Evolutionary conservation across 148 eudicot genomes (phyloP), one percentile per base, ranked within the genome.

Genomic region (Talinum fruticosum): DNA sequence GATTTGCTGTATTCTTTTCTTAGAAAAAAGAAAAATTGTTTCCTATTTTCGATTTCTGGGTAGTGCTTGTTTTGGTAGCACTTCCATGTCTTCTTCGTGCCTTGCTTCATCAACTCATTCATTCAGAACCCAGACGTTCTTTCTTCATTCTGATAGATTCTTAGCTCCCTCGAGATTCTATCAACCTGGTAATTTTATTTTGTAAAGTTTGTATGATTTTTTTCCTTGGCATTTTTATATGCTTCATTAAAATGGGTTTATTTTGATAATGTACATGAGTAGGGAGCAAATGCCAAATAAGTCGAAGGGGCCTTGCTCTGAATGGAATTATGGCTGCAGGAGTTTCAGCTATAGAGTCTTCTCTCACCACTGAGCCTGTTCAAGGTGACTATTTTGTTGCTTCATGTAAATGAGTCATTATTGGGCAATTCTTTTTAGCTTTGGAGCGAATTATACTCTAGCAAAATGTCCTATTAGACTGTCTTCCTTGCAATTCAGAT

Each of bases 241-340:
- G 49, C 18, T 28, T 30, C 12, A 16, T 41, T 33, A 2, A 32
- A 57, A 5, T 28, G 61, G 68, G n/a, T 66, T 80, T 19, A 30
- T 38, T 29, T 41, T 75, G 1, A 19, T 67, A 28, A 8, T 59
- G 28, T 28, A 2, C 10, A 0, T 62, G 66, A n/a, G 10, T 62
- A 89, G 94, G 90, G 71, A 88, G 80, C 84, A 91, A 78, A 72
- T 86, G 89, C 78, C 81, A 85, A 79, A 83, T 96, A 72, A 87
- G 85, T 75, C 86, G 99, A 79, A 88, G 99, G 79, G 86, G 86
- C 76, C 83, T 96, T 64, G 87, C 89, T 71, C 72, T 90, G 66
- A 88, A 79, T 71, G 97, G 97, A 71, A 85, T 90, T 83, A 87
- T 91, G 19, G 97, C 92, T 66, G 86, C 93, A 69, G 97, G 97